Conservation (phyloP, 1,284 basidiomycete species). For the Microbotryomycetes sp. region DNA sequence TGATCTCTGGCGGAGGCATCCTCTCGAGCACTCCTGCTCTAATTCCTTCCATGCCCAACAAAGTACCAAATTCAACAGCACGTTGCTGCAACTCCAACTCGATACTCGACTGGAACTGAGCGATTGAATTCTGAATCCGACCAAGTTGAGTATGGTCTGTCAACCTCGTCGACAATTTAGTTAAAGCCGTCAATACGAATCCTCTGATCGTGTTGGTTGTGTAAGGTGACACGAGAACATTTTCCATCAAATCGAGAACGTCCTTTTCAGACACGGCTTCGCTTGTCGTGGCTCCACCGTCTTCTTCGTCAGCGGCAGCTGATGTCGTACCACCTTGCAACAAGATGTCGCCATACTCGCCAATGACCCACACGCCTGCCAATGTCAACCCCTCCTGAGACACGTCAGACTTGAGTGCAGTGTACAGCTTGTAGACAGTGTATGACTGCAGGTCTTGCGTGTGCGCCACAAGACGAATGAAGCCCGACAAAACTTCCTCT, state of each 20-base stretch:
- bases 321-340: slow-evolving; percentile 62
- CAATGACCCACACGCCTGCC: slow-evolving; percentile 90
- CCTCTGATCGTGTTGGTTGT: slow-evolving; percentile 85
- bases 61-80: slow-evolving; percentile 84
- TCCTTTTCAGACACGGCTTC: slow-evolving; percentile 68
- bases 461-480: slow-evolving; percentile 92
- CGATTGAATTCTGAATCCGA: slow-evolving; percentile 67
- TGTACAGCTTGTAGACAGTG: slow-evolving; percentile 86
- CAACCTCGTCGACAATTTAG: slow-evolving; percentile 79
- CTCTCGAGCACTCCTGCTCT: slow-evolving; percentile 88
- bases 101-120: slow-evolving; percentile 69
- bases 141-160: slow-evolving; percentile 54
- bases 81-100: slow-evolving; percentile 95
- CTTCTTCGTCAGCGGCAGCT: slow-evolving; percentile 68
- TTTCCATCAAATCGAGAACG: slow-evolving; percentile 77
- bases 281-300: slow-evolving; percentile 30
- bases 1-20: slow-evolving; percentile 96
- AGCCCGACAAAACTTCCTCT: slow-evolving; percentile 91
- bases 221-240: slow-evolving; percentile 88
- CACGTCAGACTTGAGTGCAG: slow-evolving; percentile 80
- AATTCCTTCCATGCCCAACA: slow-evolving; percentile 64
- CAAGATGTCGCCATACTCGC: slow-evolving; percentile 90
- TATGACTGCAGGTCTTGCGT: slow-evolving; percentile 96
- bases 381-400: slow-evolving; percentile 94
- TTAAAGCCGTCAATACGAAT: slow-evolving; percentile 81